phyloP scores from a whole-genome alignment of 2,329 filamentous ascomycete species.

The Alternaria sp. region DNA sequence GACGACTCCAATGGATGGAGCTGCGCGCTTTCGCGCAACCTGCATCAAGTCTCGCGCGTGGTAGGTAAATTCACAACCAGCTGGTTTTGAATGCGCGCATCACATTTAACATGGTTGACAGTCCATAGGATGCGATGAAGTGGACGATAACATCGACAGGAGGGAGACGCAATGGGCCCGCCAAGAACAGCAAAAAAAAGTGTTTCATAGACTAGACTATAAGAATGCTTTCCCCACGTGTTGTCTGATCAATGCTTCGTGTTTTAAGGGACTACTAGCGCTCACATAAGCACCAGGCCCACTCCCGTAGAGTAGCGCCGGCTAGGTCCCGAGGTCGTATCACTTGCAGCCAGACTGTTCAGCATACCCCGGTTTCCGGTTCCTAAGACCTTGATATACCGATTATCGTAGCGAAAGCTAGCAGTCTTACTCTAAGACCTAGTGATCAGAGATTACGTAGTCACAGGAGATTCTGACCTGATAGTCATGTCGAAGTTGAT shows the following conservation, averaged over 20 bases:
- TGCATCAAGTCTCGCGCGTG: not conserved
- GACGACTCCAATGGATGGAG: not conserved
- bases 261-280: not conserved
- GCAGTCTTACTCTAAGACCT: not conserved
- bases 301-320: not conserved
- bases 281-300: not conserved
- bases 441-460: not conserved
- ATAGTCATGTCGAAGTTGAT: not conserved
- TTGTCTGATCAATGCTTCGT: not conserved
- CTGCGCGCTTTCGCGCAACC: not conserved
- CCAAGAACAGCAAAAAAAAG: not conserved
- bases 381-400: not conserved
- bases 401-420: not conserved
- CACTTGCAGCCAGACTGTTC: not conserved
- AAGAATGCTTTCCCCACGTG: not conserved
- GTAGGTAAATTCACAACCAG: not conserved
- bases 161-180: not conserved
- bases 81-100: not conserved
- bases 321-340: not conserved
- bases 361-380: not conserved
- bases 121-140: not conserved
- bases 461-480: not conserved
- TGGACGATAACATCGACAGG: not conserved
- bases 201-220: not conserved
- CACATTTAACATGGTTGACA: not conserved